A percentile compares a stretch with the other conserved stretches of the same genome.
These are phyloP conservation scores for Odontarrhena argentea DNA, from an alignment of 345 rosid genomes.

Conservation along the genomic window DNA sequence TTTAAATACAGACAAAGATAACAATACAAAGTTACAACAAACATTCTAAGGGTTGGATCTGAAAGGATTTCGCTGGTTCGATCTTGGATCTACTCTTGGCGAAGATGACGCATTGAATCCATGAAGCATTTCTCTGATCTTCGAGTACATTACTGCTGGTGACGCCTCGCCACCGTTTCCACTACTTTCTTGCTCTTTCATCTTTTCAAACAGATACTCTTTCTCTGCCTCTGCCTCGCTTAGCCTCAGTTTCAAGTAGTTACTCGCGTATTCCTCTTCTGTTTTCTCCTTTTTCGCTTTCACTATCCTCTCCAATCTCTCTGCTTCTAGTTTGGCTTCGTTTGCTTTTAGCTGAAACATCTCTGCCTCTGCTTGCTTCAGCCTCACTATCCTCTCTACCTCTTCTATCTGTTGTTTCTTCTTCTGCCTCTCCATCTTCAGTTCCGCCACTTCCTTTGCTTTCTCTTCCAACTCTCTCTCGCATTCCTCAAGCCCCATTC, in stretches of 20 bases:
- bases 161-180: constrained; percentile 75
- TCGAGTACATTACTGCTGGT: constrained; percentile 64
- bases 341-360: constrained; percentile 98
- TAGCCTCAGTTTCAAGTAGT: constrained; percentile 78
- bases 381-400: constrained; percentile 88
- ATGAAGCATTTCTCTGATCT: constrained; percentile 62
- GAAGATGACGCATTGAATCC: constrained; percentile 50
- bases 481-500: constrained; percentile 69
- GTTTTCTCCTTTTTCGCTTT: constrained; percentile 89
- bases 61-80: constrained; percentile 57
- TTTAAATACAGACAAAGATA: constrained; percentile 14
- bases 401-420: constrained; percentile 89
- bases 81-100: constrained; percentile 54
- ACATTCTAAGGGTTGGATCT: constrained; percentile 52
- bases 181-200: constrained; percentile 84
- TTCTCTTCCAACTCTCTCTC: constrained; percentile 93
- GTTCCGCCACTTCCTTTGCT: constrained; percentile 79
- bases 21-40: constrained; percentile 8
- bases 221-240: constrained; percentile 99
- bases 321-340: constrained; percentile 90
- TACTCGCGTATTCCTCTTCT: constrained; percentile 91
- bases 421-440: constrained; percentile 73
- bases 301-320: constrained; percentile 83
- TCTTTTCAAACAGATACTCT: constrained; percentile 89
- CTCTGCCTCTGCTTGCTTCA: constrained; percentile 93